A percentile compares a stretch with the other conserved stretches of the same genome.
Conservation (phyloP, 164 flowering plant genomes). For the Tinospora cordifolia region DNA sequence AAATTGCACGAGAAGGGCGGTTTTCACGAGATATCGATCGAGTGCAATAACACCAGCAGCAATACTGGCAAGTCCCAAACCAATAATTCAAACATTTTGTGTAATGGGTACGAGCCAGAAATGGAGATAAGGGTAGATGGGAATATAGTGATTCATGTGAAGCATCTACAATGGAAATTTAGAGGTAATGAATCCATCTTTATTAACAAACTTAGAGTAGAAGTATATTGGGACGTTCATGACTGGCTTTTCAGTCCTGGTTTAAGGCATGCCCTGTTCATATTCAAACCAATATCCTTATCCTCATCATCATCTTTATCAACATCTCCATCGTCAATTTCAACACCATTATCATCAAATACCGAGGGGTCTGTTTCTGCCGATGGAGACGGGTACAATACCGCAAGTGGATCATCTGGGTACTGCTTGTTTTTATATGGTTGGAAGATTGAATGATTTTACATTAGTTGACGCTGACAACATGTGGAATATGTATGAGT, state of each 20-base stretch:
- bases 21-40: conserved; percentile 53
- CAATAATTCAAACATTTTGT: conserved; percentile 9
- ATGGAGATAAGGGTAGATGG: conserved; percentile 73
- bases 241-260: conserved; percentile 75
- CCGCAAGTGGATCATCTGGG: conserved; percentile 36
- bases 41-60: conserved; percentile 32
- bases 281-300: conserved; percentile 45
- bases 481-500: conserved; percentile 1
- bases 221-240: conserved; percentile 76
- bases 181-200: conserved; percentile 58
- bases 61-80: background rate
- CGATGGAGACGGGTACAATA: conserved; percentile 29
- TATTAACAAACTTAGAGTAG: conserved; percentile 42
- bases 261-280: conserved; percentile 54
- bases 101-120: conserved; percentile 39
- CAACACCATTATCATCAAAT: conserved; percentile 29
- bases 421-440: conserved; percentile 68
- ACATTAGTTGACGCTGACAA: background rate
- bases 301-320: conserved; percentile 22
- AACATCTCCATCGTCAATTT: conserved; percentile 18
- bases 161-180: conserved; percentile 71
- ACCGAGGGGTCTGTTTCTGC: conserved; percentile 26
- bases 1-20: conserved; percentile 50
- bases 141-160: conserved; percentile 46
- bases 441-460: conserved; percentile 51